A percentile compares a stretch with the other conserved stretches of the same genome.
Conservation (phyloP, 2,329 filamentous ascomycete species). For the Penicillium fuscoglaucum region DNA sequence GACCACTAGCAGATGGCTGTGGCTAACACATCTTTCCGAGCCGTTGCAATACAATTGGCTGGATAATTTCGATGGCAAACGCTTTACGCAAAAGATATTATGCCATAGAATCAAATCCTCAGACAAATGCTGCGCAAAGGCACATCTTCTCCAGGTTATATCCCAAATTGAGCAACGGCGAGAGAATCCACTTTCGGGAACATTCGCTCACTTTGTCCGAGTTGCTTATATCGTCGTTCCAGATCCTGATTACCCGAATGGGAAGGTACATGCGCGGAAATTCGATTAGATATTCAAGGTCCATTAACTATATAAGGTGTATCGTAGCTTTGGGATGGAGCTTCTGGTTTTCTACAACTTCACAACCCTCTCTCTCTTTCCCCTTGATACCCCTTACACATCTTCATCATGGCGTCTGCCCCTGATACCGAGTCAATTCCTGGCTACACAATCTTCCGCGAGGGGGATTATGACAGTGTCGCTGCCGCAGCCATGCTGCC, state of each 20-base stretch:
- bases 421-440: slow-evolving; percentile 30
- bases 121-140: neutral
- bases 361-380: slow-evolving; percentile 11
- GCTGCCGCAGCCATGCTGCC: slow-evolving; percentile 27
- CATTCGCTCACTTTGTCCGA: slow-evolving; percentile 14
- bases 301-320: slow-evolving; percentile 20
- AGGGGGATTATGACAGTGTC: slow-evolving; percentile 30
- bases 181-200: slow-evolving; percentile 17
- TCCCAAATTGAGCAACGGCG: slow-evolving; percentile 14
- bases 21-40: neutral
- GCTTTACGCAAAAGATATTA: slow-evolving; percentile 24
- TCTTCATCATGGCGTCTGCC: slow-evolving; percentile 26
- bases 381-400: slow-evolving; percentile 1
- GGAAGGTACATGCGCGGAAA: slow-evolving; percentile 27
- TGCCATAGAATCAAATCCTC: slow-evolving; percentile 5
- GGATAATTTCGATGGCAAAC: slow-evolving; percentile 2
- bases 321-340: neutral
- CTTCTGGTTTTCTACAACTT: slow-evolving; percentile 12
- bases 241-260: slow-evolving; percentile 22
- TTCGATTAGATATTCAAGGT: slow-evolving; percentile 17
- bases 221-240: slow-evolving; percentile 6
- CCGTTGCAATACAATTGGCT: slow-evolving; percentile 16
- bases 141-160: slow-evolving; percentile 19
- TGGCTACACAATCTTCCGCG: slow-evolving; percentile 31
- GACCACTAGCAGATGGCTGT: neutral